These are phyloP conservation scores for Epicoccum nigrum DNA, from an alignment of 2,329 filamentous ascomycete genomes.

Conservation along the genomic window DNA sequence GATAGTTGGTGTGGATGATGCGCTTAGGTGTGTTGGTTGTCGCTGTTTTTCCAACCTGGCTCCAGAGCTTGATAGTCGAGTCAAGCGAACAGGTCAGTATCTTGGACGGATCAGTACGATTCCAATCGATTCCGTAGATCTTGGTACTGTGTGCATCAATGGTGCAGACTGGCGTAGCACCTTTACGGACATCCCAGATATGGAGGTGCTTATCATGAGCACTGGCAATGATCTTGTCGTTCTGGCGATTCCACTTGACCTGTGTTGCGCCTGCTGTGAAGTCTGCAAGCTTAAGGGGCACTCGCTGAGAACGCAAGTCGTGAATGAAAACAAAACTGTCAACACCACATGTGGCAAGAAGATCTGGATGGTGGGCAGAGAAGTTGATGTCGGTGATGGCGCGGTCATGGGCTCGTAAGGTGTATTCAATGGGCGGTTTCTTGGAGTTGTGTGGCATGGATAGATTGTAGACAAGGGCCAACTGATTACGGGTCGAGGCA, in stretches of 20 bases:
- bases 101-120: constrained; percentile 72
- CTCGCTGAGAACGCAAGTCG: constrained; percentile 70
- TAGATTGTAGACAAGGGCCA: constrained; percentile 92
- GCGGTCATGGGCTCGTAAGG: constrained; percentile 81
- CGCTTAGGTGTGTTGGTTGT: constrained; percentile 52
- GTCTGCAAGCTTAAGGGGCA: constrained; percentile 69
- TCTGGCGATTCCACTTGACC: constrained; percentile 91
- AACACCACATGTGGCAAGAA: constrained; percentile 87
- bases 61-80: constrained; percentile 93
- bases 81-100: constrained; percentile 90
- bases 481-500: constrained; percentile 91
- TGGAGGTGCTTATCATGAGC: constrained; percentile 87
- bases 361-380: constrained; percentile 87
- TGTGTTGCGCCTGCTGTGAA: constrained; percentile 94
- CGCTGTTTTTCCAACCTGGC: constrained; percentile 67
- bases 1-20: constrained; percentile 81
- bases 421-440: constrained; percentile 86
- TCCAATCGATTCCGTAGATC: constrained; percentile 96
- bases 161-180: constrained; percentile 77
- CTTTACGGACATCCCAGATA: constrained; percentile 87
- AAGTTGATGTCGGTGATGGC: constrained; percentile 98
- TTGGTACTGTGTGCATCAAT: constrained; percentile 90
- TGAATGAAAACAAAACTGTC: constrained; percentile 93
- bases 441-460: constrained; percentile 58
- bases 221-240: constrained; percentile 85